phyloP scores from a whole-genome alignment of 495 filamentous ascomycete genomes.

The Podospora pseudopauciseta region DNA sequence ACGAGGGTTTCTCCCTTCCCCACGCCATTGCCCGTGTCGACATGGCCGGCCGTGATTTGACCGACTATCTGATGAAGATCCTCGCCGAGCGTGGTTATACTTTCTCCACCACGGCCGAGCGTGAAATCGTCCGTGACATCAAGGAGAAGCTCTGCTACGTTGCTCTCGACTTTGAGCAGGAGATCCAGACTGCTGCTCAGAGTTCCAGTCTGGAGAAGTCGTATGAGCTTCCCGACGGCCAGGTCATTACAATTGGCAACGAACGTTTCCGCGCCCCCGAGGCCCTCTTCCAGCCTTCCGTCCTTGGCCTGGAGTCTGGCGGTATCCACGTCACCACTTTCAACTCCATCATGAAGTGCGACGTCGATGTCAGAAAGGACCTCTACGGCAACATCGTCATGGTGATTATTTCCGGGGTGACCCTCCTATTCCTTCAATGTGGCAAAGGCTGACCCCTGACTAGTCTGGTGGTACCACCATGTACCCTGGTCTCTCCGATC shows the following conservation, averaged over 20 bases:
- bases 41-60: conserved; percentile 99
- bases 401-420: conserved; percentile 54
- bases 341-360: conserved; percentile 99
- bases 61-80: conserved; percentile 99
- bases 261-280: conserved; percentile 99
- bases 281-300: conserved; percentile 98
- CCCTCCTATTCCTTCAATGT: conserved; percentile 10
- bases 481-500: conserved; percentile 99
- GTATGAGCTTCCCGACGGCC: conserved; percentile 98
- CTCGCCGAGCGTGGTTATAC: conserved; percentile 98
- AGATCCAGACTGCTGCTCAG: conserved; percentile 99
- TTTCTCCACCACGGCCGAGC: conserved; percentile 99
- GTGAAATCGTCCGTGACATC: conserved; percentile 99
- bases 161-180: conserved; percentile 98
- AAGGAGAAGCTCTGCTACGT: conserved; percentile 99
- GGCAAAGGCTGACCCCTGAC: conserved; percentile 20
- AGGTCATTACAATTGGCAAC: conserved; percentile 99
- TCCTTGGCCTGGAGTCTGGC: conserved; percentile 94
- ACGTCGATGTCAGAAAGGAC: conserved; percentile 99
- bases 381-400: conserved; percentile 99
- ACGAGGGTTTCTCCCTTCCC: conserved; percentile 99
- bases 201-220: conserved; percentile 97
- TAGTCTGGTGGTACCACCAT: conserved; percentile 98
- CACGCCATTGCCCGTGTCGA: conserved; percentile 99
- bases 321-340: conserved; percentile 99